A percentile compares a stretch with the other conserved stretches of the same genome.
phyloP scores from a whole-genome alignment of 169 alveolate genomes.

The Plasmodium gallinaceum region DNA sequence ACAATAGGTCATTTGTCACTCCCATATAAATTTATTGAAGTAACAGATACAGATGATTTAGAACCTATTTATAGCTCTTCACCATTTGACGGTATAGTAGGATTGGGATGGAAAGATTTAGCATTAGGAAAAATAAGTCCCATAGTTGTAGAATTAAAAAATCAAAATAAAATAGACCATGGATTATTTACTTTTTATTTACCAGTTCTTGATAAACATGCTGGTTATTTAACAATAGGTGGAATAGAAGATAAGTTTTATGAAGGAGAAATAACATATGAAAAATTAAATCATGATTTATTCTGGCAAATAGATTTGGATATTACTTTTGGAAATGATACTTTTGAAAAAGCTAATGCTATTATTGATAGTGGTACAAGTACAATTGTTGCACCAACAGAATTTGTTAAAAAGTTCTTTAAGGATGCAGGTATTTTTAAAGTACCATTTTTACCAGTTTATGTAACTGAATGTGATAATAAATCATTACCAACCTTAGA shows the following conservation, averaged over 20 bases:
- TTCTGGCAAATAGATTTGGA: constrained; percentile 67
- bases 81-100: constrained; percentile 76
- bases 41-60: constrained; percentile 59
- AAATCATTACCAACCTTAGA: constrained; percentile 26
- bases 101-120: constrained; percentile 80
- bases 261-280: constrained; percentile 52
- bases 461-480: constrained; percentile 36
- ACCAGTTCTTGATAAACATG: constrained; percentile 17
- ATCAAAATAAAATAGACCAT: constrained; percentile 43
- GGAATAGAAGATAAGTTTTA: constrained; percentile 68
- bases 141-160: constrained; percentile 55
- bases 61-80: constrained; percentile 54
- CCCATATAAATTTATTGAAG: constrained; percentile 77
- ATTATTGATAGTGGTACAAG: constrained; percentile 76
- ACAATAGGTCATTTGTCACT: constrained; percentile 75
- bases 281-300: constrained; percentile 62
- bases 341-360: constrained; percentile 28
- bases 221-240: constrained; percentile 70
- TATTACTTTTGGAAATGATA: constrained; percentile 25
- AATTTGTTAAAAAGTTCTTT: constrained; percentile 36
- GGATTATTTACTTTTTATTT: constrained; percentile 65
- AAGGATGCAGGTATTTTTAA: constrained; percentile 12
- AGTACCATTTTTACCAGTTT: constrained; percentile 64
- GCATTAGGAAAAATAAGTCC: constrained; percentile 53
- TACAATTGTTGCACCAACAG: constrained; percentile 53